These are phyloP conservation scores for Dendrocalamus sinicus DNA, from an alignment of 176 grass and related monocot genomes.

Conservation along the genomic window DNA sequence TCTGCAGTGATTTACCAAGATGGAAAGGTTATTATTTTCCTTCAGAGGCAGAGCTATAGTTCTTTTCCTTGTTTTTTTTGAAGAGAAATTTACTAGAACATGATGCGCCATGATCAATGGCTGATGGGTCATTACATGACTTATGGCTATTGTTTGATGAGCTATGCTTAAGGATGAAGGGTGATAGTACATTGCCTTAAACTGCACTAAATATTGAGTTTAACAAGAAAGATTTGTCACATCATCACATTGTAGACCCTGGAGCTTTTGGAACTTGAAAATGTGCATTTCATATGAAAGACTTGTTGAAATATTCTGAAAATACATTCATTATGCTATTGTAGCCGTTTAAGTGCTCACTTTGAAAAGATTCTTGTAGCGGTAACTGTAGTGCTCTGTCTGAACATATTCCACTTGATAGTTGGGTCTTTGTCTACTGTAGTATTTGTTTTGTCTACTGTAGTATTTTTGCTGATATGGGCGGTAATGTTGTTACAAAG, in stretches of 20 bases:
- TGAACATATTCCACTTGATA: neutral
- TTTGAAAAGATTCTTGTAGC: neutral
- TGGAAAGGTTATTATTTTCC: conserved; percentile 68
- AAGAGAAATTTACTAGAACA: neutral
- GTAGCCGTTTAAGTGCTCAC: neutral
- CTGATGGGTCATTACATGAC: conserved; percentile 6
- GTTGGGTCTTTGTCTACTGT: neutral
- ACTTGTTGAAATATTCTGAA: conserved; percentile 35
- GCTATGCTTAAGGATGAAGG: conserved; percentile 26
- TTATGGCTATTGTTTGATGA: conserved; percentile 9
- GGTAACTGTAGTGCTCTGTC: neutral
- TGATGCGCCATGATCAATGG: conserved; percentile 17
- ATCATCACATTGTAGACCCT: conserved; percentile 3
- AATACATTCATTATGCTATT: neutral
- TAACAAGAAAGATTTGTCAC: neutral
- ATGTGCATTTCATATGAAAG: conserved; percentile 13
- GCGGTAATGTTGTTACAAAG: neutral
- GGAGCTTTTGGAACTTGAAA: neutral
- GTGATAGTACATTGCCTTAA: conserved; percentile 17
- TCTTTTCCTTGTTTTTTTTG: conserved; percentile 3
- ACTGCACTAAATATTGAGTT: neutral
- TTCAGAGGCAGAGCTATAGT: neutral
- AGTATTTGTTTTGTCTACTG: neutral
- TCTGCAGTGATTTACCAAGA: conserved; percentile 96
- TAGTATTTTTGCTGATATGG: neutral